Evolutionary conservation across 2,329 filamentous ascomycete genomes (phyloP).

Genomic region (Leptosphaerulina australis): DNA sequence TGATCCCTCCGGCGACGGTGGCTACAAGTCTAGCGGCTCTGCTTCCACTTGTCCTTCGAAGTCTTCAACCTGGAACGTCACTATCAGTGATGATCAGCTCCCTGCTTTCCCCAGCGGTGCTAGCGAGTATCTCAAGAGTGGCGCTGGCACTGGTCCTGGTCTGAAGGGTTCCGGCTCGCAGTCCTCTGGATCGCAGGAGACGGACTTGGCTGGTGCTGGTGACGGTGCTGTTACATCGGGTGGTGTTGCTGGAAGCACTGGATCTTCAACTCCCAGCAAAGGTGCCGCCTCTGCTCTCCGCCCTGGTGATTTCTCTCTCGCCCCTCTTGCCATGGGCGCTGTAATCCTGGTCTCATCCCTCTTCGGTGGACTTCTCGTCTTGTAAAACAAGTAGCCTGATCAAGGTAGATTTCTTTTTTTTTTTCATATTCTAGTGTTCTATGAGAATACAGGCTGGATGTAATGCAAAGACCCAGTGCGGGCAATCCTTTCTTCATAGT

Average conservation of each 20-base stretch:
- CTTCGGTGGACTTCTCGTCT: slow-evolving; percentile 58
- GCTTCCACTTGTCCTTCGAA: slow-evolving; percentile 61
- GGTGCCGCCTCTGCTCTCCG: slow-evolving; percentile 55
- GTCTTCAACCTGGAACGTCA: slow-evolving; percentile 63
- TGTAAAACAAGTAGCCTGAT: slow-evolving; percentile 32
- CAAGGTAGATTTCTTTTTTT: slow-evolving; percentile 1
- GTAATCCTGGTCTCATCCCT: slow-evolving; percentile 60
- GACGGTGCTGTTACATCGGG: slow-evolving; percentile 55
- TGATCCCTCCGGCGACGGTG: slow-evolving; percentile 62
- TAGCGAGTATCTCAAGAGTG: slow-evolving; percentile 62
- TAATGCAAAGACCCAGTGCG: slow-evolving; percentile 39
- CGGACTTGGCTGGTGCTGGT: slow-evolving; percentile 56
- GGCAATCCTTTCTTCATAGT: slow-evolving; percentile 30
- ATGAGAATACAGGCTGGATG: slow-evolving; percentile 14
- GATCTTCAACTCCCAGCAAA: slow-evolving; percentile 26
- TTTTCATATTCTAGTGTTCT: slow-evolving; percentile 6
- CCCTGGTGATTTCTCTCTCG: slow-evolving; percentile 54
- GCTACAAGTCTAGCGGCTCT: slow-evolving; percentile 62
- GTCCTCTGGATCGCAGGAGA: slow-evolving; percentile 55
- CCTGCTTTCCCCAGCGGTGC: slow-evolving; percentile 64
- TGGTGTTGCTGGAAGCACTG: slow-evolving; percentile 33
- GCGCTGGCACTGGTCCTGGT: slow-evolving; percentile 63
- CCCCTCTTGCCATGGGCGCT: slow-evolving; percentile 58
- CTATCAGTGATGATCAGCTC: slow-evolving; percentile 53
- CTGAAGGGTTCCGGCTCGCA: slow-evolving; percentile 63